Evolutionary conservation across 768 basidiomycete species (phyloP).

Genomic region (Suillus spraguei): DNA sequence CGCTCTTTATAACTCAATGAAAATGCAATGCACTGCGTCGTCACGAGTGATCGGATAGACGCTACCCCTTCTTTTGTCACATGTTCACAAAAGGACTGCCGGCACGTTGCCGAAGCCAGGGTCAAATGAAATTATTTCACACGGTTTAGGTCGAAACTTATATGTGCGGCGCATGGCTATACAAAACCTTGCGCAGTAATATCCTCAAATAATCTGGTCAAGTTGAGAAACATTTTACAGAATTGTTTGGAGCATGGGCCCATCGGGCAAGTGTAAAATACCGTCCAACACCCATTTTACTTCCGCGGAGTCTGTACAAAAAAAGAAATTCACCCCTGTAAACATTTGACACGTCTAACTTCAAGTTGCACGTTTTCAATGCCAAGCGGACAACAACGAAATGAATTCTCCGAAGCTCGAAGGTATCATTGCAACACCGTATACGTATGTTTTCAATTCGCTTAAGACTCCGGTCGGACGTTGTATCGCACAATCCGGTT

Average conservation of each 20-base stretch:
- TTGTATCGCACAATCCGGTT: too few species aligned
- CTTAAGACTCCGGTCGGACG: too few species aligned
- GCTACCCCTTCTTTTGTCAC: slow-evolving; percentile 6
- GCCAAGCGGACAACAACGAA: not conserved
- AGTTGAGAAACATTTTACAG: not conserved
- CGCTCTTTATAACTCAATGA: slow-evolving; percentile 1
- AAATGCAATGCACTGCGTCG: slow-evolving; percentile 10
- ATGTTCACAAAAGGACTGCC: not conserved
- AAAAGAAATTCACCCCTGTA: not conserved
- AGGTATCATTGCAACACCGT: not conserved
- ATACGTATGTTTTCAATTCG: not conserved
- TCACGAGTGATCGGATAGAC: slow-evolving; percentile 13
- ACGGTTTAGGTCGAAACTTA: too few species aligned
- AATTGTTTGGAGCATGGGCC: not conserved
- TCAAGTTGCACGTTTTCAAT: not conserved
- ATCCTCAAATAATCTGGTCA: too few species aligned
- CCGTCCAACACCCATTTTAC: not conserved
- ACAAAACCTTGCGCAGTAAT: too few species aligned
- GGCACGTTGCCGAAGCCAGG: not conserved
- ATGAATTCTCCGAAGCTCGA: not conserved
- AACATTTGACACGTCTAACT: not conserved
- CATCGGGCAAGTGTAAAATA: not conserved
- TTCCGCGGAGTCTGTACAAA: not conserved
- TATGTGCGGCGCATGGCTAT: too few species aligned
- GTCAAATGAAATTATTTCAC: not conserved